Evolutionary conservation across 2,329 filamentous ascomycete genomes (phyloP).

Genomic region (Stagonosporopsis vannaccii): DNA sequence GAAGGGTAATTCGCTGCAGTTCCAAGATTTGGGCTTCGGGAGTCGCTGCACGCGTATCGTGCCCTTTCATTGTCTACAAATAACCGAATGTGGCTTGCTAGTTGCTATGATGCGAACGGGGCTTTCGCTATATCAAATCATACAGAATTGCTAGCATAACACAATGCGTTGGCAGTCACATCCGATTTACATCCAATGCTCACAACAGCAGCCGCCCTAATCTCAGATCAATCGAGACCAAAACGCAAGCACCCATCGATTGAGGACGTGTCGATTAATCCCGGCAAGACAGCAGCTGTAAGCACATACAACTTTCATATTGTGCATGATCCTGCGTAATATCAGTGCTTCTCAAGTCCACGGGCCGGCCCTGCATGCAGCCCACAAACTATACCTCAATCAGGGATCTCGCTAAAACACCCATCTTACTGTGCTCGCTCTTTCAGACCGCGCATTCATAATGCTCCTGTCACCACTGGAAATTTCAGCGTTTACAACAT

Average conservation of each 20-base stretch:
- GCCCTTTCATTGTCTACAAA: not conserved
- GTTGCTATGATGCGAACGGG: conserved; percentile 24
- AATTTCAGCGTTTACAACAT: conserved; percentile 40
- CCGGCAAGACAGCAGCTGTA: not conserved
- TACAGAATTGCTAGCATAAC: conserved; percentile 16
- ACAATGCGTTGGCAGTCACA: conserved; percentile 14
- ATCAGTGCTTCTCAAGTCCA: conserved; percentile 21
- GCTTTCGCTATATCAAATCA: conserved; percentile 19
- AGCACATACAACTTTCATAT: not conserved
- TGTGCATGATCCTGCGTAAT: not conserved
- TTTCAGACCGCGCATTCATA: conserved; percentile 29
- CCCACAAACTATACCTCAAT: conserved; percentile 14
- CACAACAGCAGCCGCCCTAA: not conserved
- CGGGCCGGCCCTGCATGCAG: conserved; percentile 31
- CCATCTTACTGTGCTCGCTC: conserved; percentile 20
- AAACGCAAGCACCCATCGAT: not conserved
- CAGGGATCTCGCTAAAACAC: conserved; percentile 27
- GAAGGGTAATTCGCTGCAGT: not conserved
- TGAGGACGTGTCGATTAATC: not conserved
- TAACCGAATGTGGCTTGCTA: conserved; percentile 27
- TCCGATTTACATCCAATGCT: not conserved
- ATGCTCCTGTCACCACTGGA: conserved; percentile 50
- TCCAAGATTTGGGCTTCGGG: not conserved
- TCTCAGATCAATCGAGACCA: not conserved
- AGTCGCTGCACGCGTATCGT: conserved; percentile 3